Base-by-base conservation (phyloP, 345 rosid species). In the Zanthoxylum bungeanum region DNA sequence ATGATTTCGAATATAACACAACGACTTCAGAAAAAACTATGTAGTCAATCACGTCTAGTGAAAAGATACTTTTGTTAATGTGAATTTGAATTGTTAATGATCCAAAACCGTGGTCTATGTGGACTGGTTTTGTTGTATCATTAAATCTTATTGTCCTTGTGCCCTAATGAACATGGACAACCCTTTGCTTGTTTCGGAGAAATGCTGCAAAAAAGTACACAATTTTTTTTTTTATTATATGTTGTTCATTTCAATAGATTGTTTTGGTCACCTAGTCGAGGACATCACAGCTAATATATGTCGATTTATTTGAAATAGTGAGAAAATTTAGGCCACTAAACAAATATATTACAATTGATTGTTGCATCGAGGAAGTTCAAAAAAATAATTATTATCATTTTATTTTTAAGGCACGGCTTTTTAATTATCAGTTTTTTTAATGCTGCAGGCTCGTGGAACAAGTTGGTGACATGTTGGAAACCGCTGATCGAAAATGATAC, bases 221-320 rank as follows among this genome's bases (percentile, higher is more conserved):
- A 53, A 3, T 12, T n/a, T n/a, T n/a, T n/a, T n/a, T n/a, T n/a
- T n/a, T n/a, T 37, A 2, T 36, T 8, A 2, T 34, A 34, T 28
- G 40, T 47, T 30, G 22, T 30, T 46, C n/a, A 16, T 52, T 36
- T 52, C 39, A 21, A 31, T 25, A 67, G 5, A 36, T 3, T 7
- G 8, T 30, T 17, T 12, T 30, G 73, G 62, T 68, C 70, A 34
- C 55, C 62, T 22, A 42, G 53, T 42, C 33, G 22, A 73, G 49
- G 31, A 69, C 77, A 74, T 52, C 17, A 70, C 78, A 70, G 70
- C 76, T 74, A 55, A 66, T 70, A 50, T 42, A 1, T 53, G 66
- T 42, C 66, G 59, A 66, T 66, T 61, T 71, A 44, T 71, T 63
- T 60, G 49, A 42, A 40, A 34, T 57, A 50, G 71, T 44, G 68